These are phyloP conservation scores for Crepidotus variabilis DNA, from an alignment of 768 basidiomycete genomes.

Conservation along the genomic window DNA sequence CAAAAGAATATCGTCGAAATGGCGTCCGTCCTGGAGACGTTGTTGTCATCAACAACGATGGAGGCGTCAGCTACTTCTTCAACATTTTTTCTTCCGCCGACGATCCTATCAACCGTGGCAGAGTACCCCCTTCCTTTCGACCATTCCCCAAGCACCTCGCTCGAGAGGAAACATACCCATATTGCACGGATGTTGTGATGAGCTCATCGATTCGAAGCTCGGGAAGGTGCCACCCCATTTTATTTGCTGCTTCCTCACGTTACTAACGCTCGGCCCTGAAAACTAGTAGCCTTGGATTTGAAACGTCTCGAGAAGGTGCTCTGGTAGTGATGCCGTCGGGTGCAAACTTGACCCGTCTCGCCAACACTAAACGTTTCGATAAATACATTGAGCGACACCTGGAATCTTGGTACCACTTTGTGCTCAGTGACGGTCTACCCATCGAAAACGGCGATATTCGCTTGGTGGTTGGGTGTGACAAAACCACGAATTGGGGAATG, in stretches of 20 bases:
- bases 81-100: not conserved
- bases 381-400: not conserved
- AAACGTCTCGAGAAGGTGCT: not conserved
- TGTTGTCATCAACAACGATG: not conserved
- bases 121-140: not conserved
- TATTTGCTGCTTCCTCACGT: not conserved
- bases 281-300: not conserved
- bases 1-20: not conserved
- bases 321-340: not conserved
- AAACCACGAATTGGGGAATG: slow-evolving; percentile 16
- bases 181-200: not conserved
- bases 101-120: not conserved
- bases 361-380: not conserved
- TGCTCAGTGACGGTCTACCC: not conserved
- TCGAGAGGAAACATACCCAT: not conserved
- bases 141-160: not conserved
- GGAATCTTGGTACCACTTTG: slow-evolving; percentile 1
- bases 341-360: not conserved
- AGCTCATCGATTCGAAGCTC: not conserved
- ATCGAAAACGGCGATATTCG: slow-evolving; percentile 14
- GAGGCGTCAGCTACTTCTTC: not conserved
- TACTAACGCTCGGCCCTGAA: not conserved
- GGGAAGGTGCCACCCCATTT: not conserved
- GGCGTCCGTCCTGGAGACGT: not conserved
- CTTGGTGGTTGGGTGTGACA: slow-evolving; percentile 14